These are phyloP conservation scores for Botrytis elliptica DNA, from an alignment of 2,329 filamentous ascomycete genomes.

Conservation along the genomic window DNA sequence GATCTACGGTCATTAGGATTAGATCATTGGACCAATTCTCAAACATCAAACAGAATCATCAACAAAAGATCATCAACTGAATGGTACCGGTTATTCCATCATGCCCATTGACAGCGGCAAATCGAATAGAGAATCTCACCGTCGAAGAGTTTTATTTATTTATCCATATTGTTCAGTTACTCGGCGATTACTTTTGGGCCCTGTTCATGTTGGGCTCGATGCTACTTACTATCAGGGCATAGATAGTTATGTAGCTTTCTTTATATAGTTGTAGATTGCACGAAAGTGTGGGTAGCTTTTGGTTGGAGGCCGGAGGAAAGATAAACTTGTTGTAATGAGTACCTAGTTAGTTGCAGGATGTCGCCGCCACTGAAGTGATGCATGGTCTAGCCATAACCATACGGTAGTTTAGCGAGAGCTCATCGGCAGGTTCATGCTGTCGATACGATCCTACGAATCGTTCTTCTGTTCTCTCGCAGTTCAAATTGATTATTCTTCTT, in stretches of 20 bases:
- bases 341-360: constrained; percentile 14
- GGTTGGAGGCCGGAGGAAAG: background rate
- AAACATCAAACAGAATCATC: constrained; percentile 18
- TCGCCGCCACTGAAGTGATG: constrained; percentile 15
- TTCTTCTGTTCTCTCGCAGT: background rate
- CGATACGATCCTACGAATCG: background rate
- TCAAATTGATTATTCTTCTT: background rate
- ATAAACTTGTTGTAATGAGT: background rate
- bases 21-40: constrained; percentile 18
- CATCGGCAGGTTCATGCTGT: background rate
- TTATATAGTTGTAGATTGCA: constrained; percentile 11
- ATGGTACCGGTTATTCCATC: background rate
- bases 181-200: constrained; percentile 8
- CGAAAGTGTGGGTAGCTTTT: background rate
- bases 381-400: background rate
- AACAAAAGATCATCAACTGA: background rate
- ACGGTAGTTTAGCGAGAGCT: constrained; percentile 12
- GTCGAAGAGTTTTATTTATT: background rate
- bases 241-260: background rate
- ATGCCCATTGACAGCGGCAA: constrained; percentile 12
- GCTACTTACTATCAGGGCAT: background rate
- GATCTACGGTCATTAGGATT: constrained; percentile 11
- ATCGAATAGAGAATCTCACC: background rate
- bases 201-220: constrained; percentile 5
- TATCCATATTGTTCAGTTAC: background rate